Base-by-base conservation (phyloP, 2,329 filamentous ascomycete species). In the Stagonosporopsis rhizophila region DNA sequence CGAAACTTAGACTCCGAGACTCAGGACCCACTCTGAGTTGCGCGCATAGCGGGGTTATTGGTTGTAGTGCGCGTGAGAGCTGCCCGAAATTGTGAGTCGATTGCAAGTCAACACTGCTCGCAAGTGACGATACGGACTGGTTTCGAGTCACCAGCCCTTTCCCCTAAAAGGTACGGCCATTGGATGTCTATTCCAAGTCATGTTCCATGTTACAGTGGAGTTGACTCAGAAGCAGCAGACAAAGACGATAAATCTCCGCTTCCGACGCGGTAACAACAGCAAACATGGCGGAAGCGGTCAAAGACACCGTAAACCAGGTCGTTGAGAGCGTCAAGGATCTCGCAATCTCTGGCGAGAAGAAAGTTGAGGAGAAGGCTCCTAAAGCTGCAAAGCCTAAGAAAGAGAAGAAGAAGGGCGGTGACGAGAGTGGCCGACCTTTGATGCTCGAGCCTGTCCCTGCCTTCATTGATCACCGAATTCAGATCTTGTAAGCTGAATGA, bases 381-480 rank as follows among this genome's bases (percentile, higher is more conserved):
- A 69, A 58, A 48, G 56, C 56, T 42, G 50, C 49, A 34, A 78
- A 80, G 44, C 61, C 62, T 65, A 67, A 82, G 66, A 76, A 68
- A 34, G 62, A 69, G n/a, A 75, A 74, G 71, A 82, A 68, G 55
- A 75, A 74, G 67, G 70, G 68, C n/a, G 68, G 59, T 40, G 68
- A 66, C 46, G 65, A 62, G 23, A 76, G 77, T 62, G 73, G 74
- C 42, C 76, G 79, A 22, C 77, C 80, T n/a, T 69, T 80, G 28
- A 80, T 82, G 69, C 66, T 83, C 47, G 75, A 69, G 44, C 79
- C 81, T 40, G 82, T 86, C 19, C 89, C 93, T 53, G 87, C 89
- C 58, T 96, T 90, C 77, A 87, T 98, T 61, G 82, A 93, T 71
- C 87, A 92, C 77, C 88, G 95, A 61, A 88, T 97, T 70, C 85